Evolutionary conservation across 1,284 basidiomycete genomes (phyloP), one percentile per base, ranked within the genome.

Genomic region (Kalmanozyma brasiliensis): DNA sequence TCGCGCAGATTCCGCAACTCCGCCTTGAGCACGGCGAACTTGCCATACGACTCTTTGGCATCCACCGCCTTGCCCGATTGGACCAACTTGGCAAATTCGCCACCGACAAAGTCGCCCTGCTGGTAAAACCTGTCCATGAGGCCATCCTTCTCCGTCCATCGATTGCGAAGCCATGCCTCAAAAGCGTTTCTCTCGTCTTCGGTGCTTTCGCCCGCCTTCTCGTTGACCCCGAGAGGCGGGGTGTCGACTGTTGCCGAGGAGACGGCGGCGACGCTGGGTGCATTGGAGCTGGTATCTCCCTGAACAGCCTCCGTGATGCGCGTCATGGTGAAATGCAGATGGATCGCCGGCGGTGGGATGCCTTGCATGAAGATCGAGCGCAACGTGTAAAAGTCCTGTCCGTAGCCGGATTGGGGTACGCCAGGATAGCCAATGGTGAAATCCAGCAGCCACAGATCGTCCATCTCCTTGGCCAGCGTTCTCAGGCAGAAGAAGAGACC

Each of bases 401-500:
- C 92, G 76, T 90, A 84, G 6, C 82, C 81, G 0, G 83, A 83
- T 2, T 79, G 79, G 1, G 85, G 84, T 4, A 85, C 82, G 85
- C 93, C 94, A 52, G 94, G 93, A 83, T 97, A 97, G 17, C 90
- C 87, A 65, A 94, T 87, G 0, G 94, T 96, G 20, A 76, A 68
- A 35, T 79, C 76, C n/a, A 97, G 85, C 17, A 98, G 83, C 73
- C 89, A 87, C 62, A 98, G 85, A 59, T 87, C 87, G 19, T 90
- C 89, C 37, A 95, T 87, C 48, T 90, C 87, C 17, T 91, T 89
- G 9, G 88, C 85, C 9, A 98, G 86, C 0, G 92, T 90, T 23
- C 92, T 87, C 33, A 97, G 84, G 64, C 89, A 91, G 81, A 91
- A 93, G 62, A 91, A 89, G 47, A 97, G 84, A 1, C 95, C 95